Evolutionary conservation across 345 rosid species (phyloP), one percentile per base, ranked within the genome.

Genomic region (Arabis alpina): DNA sequence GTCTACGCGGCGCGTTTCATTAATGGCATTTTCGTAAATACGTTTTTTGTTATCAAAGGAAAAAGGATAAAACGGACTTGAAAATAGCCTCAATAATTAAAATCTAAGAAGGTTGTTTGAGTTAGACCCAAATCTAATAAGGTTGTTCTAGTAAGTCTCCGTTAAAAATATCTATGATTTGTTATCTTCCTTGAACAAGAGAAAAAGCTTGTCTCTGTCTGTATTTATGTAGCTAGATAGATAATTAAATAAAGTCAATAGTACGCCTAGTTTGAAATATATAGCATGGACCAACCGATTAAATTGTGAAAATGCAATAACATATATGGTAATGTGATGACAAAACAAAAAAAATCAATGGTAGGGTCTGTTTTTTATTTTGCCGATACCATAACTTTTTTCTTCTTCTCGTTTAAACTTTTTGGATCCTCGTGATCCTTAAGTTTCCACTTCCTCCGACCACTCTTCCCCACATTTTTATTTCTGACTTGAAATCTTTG

Each of bases 371-470:
- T 10, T 30, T 7, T 66, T 16, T 42, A 54, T 32, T 67, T 43
- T 32, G 0, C 43, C 71, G 62, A 32, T 30, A 67, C 61, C 53
- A 30, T 28, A 15, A 42, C 42, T 54, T 43, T 53, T 32, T 36
- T 36, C 10, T 56, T 27, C 61, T 8, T 30, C n/a, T 43, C 6
- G 54, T 32, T 68, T 57, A 6, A 3, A 54, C 25, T 55, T 68
- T 56, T 45, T 68, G n/a, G 24, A 55, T 55, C 34, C 37, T 56
- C 53, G 55, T 44, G 47, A 19, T 55, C 44, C 45, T 16, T 55
- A 11, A 13, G 37, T 55, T 34, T 44, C 53, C 37, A 68, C 9
- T 55, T 55, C 45, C 72, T 56, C 37, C 72, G 39, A 68, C 72
- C 72, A 56, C 11, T 55, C 25, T 11, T 32, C 28, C 41, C 30